Base-by-base conservation (phyloP, 2,329 filamentous ascomycete genomes). In the Colletotrichum sp. region DNA sequence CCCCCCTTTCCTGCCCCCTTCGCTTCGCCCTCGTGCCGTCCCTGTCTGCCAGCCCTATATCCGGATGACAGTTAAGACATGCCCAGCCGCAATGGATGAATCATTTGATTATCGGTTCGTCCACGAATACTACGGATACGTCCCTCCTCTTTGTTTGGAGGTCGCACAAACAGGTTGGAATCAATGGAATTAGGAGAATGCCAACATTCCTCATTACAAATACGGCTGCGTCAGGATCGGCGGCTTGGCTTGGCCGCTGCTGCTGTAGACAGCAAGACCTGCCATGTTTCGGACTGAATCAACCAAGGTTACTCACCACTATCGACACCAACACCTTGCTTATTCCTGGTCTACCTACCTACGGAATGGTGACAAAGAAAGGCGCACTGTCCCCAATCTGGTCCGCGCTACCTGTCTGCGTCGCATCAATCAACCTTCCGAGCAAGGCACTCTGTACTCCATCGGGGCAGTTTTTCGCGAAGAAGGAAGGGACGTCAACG, bases 211-310 rank as follows among this genome's bases (percentile, higher is more conserved):
- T 10, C 38, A 43, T n/a, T 10, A 43, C 10, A n/a, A 36, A 65
- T 65, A 48, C 21, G n/a, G 28, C 24, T 65, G 62, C 13, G 62
- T 43, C 62, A 65, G 34, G 34, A 21, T 65, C 34, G 36, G 24
- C 34, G 62, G 62, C 62, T 65, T 18, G 15, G 34, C 34, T 21
- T 21, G 30, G 60, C 32, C 10, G 60, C 60, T 64, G 28, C 30
- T 21, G 60, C 21, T 30, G 60, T 7, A 65, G 36, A 26, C 10
- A 13, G 28, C n/a, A 24, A 16, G 13, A 56, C 32, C 30, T 73
- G 71, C 65, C 58, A 56, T 70, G 58, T 65, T 62, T 70, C 66
- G 65, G 43, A 34, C 58, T 70, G 66, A 58, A 70, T 70, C 66
- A 62, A 34, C 56, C 26, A 62, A 66, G n/a, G 34, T 34, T 43